Evolutionary conservation across 495 filamentous ascomycete species (phyloP).

Genomic region (Jackrogersella minutella): DNA sequence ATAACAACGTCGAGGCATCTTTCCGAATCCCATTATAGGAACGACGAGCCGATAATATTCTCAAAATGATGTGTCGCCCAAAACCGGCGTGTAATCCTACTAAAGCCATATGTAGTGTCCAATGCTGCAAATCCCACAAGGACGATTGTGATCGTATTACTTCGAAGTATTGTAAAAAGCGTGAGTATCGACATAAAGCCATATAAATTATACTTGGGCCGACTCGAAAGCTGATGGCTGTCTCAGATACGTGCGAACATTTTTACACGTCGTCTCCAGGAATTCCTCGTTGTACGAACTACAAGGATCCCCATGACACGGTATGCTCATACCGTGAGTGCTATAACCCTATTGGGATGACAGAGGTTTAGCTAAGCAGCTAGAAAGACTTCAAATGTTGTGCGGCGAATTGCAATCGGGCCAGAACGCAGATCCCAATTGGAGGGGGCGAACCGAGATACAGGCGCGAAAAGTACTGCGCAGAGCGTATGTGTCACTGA

Average conservation of each 20-base stretch:
- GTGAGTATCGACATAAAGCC: slow-evolving; percentile 2
- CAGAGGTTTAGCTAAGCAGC: not conserved
- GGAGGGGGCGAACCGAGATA: slow-evolving; percentile 35
- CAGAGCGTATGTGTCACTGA: slow-evolving; percentile 29
- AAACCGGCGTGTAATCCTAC: not conserved
- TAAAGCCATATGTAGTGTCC: not conserved
- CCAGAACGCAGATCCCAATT: slow-evolving; percentile 33
- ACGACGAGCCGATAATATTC: not conserved
- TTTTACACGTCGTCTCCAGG: not conserved
- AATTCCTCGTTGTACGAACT: slow-evolving; percentile 1
- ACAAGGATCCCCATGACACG: slow-evolving; percentile 13
- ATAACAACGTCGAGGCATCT: not conserved
- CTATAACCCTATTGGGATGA: not conserved
- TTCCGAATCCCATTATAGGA: not conserved
- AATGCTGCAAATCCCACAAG: not conserved
- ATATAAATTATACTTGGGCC: not conserved
- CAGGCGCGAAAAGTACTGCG: slow-evolving; percentile 30
- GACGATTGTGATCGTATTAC: not conserved
- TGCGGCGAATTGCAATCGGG: not conserved
- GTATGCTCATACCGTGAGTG: slow-evolving; percentile 27
- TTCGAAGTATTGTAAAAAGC: slow-evolving; percentile 26
- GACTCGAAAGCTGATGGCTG: not conserved
- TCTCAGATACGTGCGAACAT: slow-evolving; percentile 27
- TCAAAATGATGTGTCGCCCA: not conserved
- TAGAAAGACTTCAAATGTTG: slow-evolving; percentile 22